phyloP scores from a whole-genome alignment of 176 grass and related monocot genomes.

The Rhipidocladum racemiflorum region DNA sequence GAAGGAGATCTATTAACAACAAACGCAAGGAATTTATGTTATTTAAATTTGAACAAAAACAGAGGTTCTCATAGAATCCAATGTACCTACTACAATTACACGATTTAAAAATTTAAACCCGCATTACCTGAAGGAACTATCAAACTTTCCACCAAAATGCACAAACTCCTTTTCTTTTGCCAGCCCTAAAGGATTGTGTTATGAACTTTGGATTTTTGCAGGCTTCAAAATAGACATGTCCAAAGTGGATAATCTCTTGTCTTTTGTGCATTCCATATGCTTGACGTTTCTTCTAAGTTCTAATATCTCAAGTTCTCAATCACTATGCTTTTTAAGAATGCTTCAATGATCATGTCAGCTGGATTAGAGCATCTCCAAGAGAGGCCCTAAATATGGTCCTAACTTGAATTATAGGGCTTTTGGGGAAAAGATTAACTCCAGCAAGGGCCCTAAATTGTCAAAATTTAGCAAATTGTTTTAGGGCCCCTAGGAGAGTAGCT shows the following conservation, averaged over 20 bases:
- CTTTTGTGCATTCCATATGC: background rate
- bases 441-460: too few species aligned
- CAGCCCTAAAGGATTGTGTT: background rate
- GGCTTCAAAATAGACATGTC: background rate
- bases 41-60: background rate
- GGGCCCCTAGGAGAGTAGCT: too few species aligned
- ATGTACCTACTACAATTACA: background rate
- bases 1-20: slow-evolving; percentile 26
- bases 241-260: background rate
- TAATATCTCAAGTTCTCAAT: background rate
- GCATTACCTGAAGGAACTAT: background rate
- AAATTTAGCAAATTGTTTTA: too few species aligned
- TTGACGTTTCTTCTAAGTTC: background rate
- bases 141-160: background rate
- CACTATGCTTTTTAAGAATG: slow-evolving; percentile 17
- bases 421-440: too few species aligned
- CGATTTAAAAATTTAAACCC: background rate
- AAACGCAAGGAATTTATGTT: background rate
- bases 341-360: slow-evolving; percentile 2
- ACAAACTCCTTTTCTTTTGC: background rate
- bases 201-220: background rate
- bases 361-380: too few species aligned
- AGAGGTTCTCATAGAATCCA: background rate
- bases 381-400: too few species aligned
- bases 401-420: too few species aligned